A percentile compares a stretch with the other conserved stretches of the same genome.
These are phyloP conservation scores for Moniliophthora roreri DNA, from an alignment of 1,284 basidiomycete genomes.

Conservation along the genomic window DNA sequence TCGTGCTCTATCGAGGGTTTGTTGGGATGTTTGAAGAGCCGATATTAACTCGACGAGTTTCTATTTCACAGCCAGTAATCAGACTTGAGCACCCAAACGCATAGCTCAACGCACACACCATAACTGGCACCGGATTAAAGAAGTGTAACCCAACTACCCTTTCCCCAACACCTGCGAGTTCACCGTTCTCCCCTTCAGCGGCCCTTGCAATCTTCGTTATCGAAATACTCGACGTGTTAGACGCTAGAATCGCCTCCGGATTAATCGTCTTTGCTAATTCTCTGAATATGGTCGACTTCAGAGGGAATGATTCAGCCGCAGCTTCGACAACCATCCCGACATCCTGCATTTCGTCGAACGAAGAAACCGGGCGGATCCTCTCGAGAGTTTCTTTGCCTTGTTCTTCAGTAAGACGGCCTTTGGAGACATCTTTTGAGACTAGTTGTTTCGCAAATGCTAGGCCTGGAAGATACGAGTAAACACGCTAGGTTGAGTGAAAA, in stretches of 20 bases:
- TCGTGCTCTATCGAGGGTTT: constrained; percentile 76
- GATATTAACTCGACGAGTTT: constrained; percentile 92
- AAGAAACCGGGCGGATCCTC: constrained; percentile 59
- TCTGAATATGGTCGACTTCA: constrained; percentile 83
- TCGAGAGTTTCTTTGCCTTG: constrained; percentile 75
- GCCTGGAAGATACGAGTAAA: too few relatives aligned
- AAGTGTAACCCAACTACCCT: constrained; percentile 89
- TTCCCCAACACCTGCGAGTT: constrained; percentile 60
- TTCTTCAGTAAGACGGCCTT: constrained; percentile 76
- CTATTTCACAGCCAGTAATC: constrained; percentile 39
- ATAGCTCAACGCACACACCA: constrained; percentile 50
- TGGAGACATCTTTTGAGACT: constrained; percentile 85
- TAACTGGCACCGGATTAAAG: constrained; percentile 95
- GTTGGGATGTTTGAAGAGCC: constrained; percentile 84
- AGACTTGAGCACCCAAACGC: neutral
- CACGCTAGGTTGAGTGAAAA: too few relatives aligned
- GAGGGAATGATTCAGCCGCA: constrained; percentile 80
- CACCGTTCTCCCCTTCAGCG: constrained; percentile 60
- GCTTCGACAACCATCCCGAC: constrained; percentile 95
- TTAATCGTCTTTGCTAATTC: constrained; percentile 68
- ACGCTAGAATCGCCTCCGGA: constrained; percentile 81
- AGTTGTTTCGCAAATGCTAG: constrained; percentile 77
- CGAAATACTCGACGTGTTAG: constrained; percentile 94
- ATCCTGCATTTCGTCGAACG: constrained; percentile 61
- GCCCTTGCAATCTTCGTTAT: constrained; percentile 91